Percentiles rank a stretch among this genome's conserved stretches.
Conservation (phyloP, 805 yeast genomes). For the Spathaspora hagerdaliae region DNA sequence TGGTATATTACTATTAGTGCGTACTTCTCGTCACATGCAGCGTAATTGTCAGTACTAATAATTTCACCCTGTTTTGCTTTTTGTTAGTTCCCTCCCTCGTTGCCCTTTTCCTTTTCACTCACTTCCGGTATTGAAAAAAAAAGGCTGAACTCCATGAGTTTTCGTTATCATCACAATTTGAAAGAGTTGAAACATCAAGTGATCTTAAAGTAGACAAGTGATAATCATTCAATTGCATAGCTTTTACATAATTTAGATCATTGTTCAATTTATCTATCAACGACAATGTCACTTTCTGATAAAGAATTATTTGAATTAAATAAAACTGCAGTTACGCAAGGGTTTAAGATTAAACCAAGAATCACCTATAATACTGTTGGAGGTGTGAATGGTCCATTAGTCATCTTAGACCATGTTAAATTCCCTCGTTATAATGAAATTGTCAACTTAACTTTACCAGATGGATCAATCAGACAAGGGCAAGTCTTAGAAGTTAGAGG, state of each 20-base stretch:
- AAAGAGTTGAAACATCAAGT: no score
- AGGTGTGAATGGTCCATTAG: conserved; percentile 98
- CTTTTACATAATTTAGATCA: no score
- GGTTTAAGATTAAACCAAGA: conserved; percentile 89
- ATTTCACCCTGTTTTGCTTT: not conserved
- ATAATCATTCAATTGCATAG: no score
- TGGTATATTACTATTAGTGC: not conserved
- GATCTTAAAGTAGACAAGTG: no score
- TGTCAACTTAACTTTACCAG: conserved; percentile 94
- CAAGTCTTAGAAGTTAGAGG: conserved; percentile 98
- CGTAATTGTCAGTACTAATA: not conserved
- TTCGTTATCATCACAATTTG: no score
- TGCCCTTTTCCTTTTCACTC: not conserved
- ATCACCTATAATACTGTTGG: conserved; percentile 93
- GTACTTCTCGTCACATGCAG: not conserved
- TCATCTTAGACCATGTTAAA: conserved; percentile 52
- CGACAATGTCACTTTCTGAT: conserved; percentile 31
- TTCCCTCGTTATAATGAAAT: conserved; percentile 84
- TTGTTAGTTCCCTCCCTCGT: not conserved
- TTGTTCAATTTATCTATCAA: no score
- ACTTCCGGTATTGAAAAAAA: not conserved
- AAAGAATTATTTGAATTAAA: conserved; percentile 64
- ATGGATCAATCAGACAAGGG: conserved; percentile 92
- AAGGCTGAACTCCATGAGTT: no score
- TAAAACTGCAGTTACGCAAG: conserved; percentile 88